A percentile compares a stretch with the other conserved stretches of the same genome.
phyloP scores from a whole-genome alignment of 768 basidiomycete species.

The Macrolepiota albuminosa region DNA sequence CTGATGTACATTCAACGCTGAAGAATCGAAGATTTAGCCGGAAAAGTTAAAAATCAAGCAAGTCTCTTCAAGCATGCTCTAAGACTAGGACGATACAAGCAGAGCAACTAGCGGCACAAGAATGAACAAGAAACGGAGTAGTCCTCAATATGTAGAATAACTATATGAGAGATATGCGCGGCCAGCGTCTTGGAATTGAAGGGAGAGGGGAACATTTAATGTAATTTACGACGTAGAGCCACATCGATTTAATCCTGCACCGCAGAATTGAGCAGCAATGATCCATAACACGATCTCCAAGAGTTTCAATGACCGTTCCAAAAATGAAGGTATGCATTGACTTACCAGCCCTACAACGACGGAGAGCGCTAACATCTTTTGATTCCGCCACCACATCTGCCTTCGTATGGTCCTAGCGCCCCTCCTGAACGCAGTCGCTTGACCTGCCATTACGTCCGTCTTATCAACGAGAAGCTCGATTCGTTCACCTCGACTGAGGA shows the following conservation, averaged over 20 bases:
- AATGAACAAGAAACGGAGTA: not conserved
- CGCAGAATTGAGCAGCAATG: conserved; percentile 86
- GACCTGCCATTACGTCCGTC: conserved; percentile 92
- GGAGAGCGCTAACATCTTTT: conserved; percentile 60
- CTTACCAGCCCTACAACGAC: conserved; percentile 68
- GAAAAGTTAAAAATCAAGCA: not conserved
- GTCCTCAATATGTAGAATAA: not conserved
- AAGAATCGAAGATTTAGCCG: not conserved
- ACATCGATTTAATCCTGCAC: conserved; percentile 72
- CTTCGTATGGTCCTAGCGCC: conserved; percentile 80
- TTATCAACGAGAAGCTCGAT: conserved; percentile 96
- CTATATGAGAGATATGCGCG: not conserved
- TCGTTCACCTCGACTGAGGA: conserved; percentile 89
- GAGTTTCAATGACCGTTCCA: not conserved
- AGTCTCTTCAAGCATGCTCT: not conserved
- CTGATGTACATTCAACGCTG: not conserved
- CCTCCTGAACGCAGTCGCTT: conserved; percentile 89
- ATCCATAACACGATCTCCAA: conserved; percentile 73
- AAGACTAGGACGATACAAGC: not conserved
- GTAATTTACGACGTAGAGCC: conserved; percentile 21
- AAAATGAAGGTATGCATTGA: conserved; percentile 12
- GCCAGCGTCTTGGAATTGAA: not conserved
- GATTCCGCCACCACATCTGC: conserved; percentile 90
- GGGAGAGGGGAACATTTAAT: too few species aligned
- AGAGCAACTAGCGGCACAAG: not conserved